These are phyloP conservation scores for Saposhnikovia divaricata DNA, from an alignment of 129 eudicot species.

Conservation along the genomic window DNA sequence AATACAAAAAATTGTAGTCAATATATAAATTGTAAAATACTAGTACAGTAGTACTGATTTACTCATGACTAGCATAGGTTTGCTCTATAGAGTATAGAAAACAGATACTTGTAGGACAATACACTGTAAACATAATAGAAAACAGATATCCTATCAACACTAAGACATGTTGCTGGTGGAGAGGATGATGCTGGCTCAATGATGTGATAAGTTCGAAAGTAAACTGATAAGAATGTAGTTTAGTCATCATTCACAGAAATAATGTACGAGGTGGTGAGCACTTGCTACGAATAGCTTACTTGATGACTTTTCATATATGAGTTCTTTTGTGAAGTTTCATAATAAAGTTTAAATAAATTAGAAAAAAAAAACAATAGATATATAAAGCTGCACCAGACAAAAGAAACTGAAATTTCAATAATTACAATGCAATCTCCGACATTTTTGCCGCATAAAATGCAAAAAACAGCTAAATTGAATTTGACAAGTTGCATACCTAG, in stretches of 20 bases:
- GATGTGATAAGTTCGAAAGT: background rate
- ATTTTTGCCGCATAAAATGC: background rate
- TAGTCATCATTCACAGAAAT: background rate
- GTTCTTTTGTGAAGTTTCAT: background rate
- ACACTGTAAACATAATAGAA: background rate
- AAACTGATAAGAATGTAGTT: background rate
- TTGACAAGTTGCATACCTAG: slow-evolving; percentile 39
- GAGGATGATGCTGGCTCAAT: background rate
- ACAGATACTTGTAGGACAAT: background rate
- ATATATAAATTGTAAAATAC: too few species aligned
- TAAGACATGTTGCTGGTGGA: background rate
- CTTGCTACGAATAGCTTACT: background rate
- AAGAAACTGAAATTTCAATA: background rate
- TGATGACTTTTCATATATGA: background rate
- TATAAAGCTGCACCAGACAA: background rate
- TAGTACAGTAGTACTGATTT: background rate
- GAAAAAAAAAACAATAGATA: background rate
- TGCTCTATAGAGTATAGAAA: background rate
- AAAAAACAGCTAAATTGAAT: background rate
- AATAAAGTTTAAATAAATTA: background rate
- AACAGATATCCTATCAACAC: background rate
- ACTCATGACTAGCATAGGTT: background rate
- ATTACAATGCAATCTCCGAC: background rate
- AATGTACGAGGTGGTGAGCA: background rate
- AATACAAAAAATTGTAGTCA: background rate